Percentiles rank a stretch among this genome's conserved stretches.
Conservation (phyloP, 2,329 filamentous ascomycete species). For the Neopestalotiopsis rosae region DNA sequence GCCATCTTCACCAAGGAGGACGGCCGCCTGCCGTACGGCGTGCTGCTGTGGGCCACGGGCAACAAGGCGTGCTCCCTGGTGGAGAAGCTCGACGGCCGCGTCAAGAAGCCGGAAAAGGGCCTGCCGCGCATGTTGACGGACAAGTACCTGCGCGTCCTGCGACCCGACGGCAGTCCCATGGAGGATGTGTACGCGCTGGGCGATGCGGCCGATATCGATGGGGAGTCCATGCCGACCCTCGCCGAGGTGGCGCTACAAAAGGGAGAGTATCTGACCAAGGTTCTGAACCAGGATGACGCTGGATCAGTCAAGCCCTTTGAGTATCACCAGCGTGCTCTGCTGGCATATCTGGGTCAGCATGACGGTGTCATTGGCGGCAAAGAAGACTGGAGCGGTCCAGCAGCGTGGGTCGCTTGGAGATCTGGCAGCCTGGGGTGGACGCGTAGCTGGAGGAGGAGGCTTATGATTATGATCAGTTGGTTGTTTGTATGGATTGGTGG, state of each 20-base stretch:
- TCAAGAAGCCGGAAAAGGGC: conserved; percentile 28
- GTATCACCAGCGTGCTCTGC: conserved; percentile 41
- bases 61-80: conserved; percentile 29
- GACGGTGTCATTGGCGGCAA: conserved; percentile 46
- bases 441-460: conserved; percentile 36
- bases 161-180: conserved; percentile 31
- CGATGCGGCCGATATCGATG: conserved; percentile 45
- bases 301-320: conserved; percentile 33
- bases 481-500: conserved; percentile 36
- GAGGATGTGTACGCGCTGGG: conserved; percentile 39
- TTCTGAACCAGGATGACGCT: conserved; percentile 20
- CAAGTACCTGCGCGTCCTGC: conserved; percentile 29
- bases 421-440: conserved; percentile 42
- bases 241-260: conserved; percentile 45
- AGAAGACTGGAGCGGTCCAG: conserved; percentile 44
- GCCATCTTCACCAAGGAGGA: conserved; percentile 22
- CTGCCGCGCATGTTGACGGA: conserved; percentile 26
- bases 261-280: conserved; percentile 38
- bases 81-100: conserved; percentile 24
- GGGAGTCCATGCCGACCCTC: conserved; percentile 37
- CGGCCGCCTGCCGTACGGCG: conserved; percentile 22
- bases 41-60: conserved; percentile 29
- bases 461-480: conserved; percentile 41
- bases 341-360: conserved; percentile 46
- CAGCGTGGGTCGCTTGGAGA: conserved; percentile 50